These are phyloP conservation scores for Neurospora sp. DNA, from an alignment of 495 filamentous ascomycete species.

Conservation along the genomic window DNA sequence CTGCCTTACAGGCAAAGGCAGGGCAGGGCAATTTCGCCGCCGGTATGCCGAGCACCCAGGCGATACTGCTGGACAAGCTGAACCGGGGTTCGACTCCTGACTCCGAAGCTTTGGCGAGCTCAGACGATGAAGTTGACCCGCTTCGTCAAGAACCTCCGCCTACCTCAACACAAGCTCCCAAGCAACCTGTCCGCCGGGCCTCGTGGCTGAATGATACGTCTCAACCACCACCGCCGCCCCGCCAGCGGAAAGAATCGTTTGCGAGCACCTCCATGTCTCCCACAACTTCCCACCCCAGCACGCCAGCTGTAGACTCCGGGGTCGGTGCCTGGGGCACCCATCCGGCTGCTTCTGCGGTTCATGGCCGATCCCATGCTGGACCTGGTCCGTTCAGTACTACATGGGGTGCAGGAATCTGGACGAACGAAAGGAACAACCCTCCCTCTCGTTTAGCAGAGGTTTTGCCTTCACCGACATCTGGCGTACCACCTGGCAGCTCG, in stretches of 20 bases:
- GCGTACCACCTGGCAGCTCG: conserved; percentile 41
- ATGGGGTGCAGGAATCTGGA: conserved; percentile 73
- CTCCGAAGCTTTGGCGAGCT: conserved; percentile 85
- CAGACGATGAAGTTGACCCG: conserved; percentile 72
- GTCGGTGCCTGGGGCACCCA: conserved; percentile 50
- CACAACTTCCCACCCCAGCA: conserved; percentile 63
- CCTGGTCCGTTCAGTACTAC: conserved; percentile 44
- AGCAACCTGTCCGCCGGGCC: conserved; percentile 41
- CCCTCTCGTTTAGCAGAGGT: conserved; percentile 65
- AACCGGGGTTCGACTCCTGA: conserved; percentile 81
- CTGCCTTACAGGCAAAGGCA: conserved; percentile 28
- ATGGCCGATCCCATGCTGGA: conserved; percentile 49
- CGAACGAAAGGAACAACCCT: conserved; percentile 64
- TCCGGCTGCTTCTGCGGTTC: conserved; percentile 32
- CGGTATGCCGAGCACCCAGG: conserved; percentile 40
- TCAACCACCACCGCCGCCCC: conserved; percentile 30
- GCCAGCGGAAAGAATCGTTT: conserved; percentile 48
- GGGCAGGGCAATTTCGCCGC: conserved; percentile 27
- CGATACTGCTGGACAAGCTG: conserved; percentile 61
- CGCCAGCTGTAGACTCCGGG: conserved; percentile 58
- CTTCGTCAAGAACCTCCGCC: conserved; percentile 39
- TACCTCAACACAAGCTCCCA: conserved; percentile 34
- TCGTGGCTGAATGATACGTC: conserved; percentile 54
- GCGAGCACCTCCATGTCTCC: conserved; percentile 61
- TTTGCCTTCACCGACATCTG: conserved; percentile 65